Evolutionary conservation across 306 rosid genomes (phyloP).

Genomic region (Glycyrrhiza uralensis): DNA sequence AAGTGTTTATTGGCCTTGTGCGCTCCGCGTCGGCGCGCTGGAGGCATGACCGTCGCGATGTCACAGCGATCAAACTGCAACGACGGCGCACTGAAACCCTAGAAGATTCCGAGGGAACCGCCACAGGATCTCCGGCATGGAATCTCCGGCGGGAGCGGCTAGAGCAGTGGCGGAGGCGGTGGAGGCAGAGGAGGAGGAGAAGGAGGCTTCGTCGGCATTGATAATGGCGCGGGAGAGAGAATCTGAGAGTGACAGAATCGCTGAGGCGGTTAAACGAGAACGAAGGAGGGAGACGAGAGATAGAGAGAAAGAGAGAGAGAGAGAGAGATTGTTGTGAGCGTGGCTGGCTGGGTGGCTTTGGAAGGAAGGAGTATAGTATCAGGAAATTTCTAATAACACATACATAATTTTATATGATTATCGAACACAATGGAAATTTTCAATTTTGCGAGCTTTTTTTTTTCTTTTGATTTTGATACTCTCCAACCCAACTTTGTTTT

Average conservation of each 20-base stretch:
- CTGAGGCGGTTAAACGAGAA: constrained; percentile 44
- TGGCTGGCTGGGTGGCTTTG: constrained; percentile 25
- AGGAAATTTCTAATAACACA: no score
- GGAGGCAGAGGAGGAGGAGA: neutral
- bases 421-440: no score
- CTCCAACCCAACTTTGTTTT: no score
- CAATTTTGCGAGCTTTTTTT: neutral
- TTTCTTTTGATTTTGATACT: no score
- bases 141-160: constrained; percentile 39
- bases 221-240: constrained; percentile 27
- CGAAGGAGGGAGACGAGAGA: constrained; percentile 11
- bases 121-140: constrained; percentile 14
- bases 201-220: constrained; percentile 33
- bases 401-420: no score
- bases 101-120: constrained; percentile 36
- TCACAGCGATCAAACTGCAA: constrained; percentile 18
- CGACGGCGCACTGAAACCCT: constrained; percentile 36
- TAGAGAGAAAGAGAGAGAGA: constrained; percentile 2
- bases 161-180: constrained; percentile 36
- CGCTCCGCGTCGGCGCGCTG: constrained; percentile 63
- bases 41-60: constrained; percentile 57
- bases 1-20: constrained; percentile 61
- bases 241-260: constrained; percentile 18
- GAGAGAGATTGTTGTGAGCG: constrained; percentile 29
- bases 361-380: constrained; percentile 12